phyloP scores from a whole-genome alignment of 2,329 filamentous ascomycete species.

The Periconia sp. region DNA sequence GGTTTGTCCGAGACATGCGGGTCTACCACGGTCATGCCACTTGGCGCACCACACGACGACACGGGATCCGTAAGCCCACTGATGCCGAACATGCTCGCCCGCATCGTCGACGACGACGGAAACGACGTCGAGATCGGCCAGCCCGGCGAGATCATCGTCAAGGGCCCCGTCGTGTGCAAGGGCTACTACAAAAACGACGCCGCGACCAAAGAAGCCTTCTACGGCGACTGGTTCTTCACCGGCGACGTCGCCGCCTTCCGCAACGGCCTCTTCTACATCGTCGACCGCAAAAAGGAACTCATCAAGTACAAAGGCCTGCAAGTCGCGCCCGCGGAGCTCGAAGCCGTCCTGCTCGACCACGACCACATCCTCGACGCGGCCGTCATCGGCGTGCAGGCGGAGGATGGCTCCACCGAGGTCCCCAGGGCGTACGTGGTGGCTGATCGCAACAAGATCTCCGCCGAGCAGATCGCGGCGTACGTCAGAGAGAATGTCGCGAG shows the following conservation, averaged over 20 bases:
- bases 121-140: slow-evolving; percentile 33
- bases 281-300: slow-evolving; percentile 48
- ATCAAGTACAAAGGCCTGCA: slow-evolving; percentile 56
- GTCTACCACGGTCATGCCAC: slow-evolving; percentile 50
- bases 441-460: slow-evolving; percentile 30
- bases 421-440: slow-evolving; percentile 49
- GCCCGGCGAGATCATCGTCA: slow-evolving; percentile 38
- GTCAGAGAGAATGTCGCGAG: slow-evolving; percentile 36
- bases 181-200: slow-evolving; percentile 41
- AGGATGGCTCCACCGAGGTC: slow-evolving; percentile 42
- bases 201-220: slow-evolving; percentile 33
- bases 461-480: slow-evolving; percentile 32
- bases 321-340: slow-evolving; percentile 53
- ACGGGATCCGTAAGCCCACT: slow-evolving; percentile 52
- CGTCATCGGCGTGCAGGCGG: slow-evolving; percentile 47
- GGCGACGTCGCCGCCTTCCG: slow-evolving; percentile 42
- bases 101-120: slow-evolving; percentile 39
- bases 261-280: slow-evolving; percentile 45
- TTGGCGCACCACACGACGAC: slow-evolving; percentile 41
- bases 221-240: slow-evolving; percentile 41
- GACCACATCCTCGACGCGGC: slow-evolving; percentile 47
- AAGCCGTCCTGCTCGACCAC: slow-evolving; percentile 48
- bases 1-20: slow-evolving; percentile 60
- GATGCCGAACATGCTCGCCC: slow-evolving; percentile 41
- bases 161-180: slow-evolving; percentile 40